phyloP scores from a whole-genome alignment of 1,139 yeast species.

The Hansenula sp. region DNA sequence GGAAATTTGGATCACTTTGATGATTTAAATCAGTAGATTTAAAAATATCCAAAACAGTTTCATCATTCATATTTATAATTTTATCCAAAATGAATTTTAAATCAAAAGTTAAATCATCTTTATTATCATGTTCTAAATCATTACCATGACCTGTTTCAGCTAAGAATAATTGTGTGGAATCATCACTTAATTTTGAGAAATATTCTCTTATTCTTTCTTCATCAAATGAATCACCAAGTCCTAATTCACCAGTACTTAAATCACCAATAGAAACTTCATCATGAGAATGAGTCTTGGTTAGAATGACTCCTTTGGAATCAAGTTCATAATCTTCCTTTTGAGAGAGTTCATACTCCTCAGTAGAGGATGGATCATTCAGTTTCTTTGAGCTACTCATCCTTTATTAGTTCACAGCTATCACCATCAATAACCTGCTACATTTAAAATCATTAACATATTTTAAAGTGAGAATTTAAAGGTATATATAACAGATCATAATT shows the following conservation, averaged over 20 bases:
- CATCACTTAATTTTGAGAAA: background rate
- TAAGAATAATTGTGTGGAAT: background rate
- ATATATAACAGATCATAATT: too few relatives aligned
- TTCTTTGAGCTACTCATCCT: background rate
- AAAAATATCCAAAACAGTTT: conserved; percentile 39
- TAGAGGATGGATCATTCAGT: background rate
- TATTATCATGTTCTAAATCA: conserved; percentile 7
- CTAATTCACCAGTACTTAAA: background rate
- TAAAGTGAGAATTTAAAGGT: too few relatives aligned
- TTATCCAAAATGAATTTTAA: conserved; percentile 21
- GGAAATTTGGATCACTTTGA: conserved; percentile 46
- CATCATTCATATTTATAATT: conserved; percentile 31
- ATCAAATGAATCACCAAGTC: background rate
- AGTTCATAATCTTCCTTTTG: background rate
- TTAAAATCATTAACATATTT: too few relatives aligned
- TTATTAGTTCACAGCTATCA: too few relatives aligned
- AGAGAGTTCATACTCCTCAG: background rate
- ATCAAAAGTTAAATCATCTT: conserved; percentile 10
- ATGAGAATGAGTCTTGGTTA: background rate
- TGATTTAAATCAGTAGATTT: conserved; percentile 29
- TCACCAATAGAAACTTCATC: background rate
- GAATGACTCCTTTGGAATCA: background rate
- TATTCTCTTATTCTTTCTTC: background rate
- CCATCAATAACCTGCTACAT: too few relatives aligned
- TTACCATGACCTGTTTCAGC: conserved; percentile 16